These are phyloP conservation scores for Hibiscus tridactylites DNA, from an alignment of 345 rosid genomes.

Conservation along the genomic window DNA sequence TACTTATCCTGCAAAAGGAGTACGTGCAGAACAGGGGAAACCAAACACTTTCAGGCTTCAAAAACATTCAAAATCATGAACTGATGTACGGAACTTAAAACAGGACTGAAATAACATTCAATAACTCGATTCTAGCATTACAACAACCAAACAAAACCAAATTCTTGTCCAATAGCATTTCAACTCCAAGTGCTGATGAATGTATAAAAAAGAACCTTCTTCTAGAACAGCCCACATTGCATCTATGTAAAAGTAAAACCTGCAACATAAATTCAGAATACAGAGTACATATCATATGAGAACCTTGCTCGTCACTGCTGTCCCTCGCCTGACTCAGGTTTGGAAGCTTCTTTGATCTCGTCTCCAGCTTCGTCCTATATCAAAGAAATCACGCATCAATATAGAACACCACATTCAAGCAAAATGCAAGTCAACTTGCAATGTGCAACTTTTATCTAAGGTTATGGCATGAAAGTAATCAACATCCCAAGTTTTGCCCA, in stretches of 20 bases:
- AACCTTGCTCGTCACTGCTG: slow-evolving; percentile 30
- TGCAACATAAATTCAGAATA: slow-evolving; percentile 15
- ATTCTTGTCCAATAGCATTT: slow-evolving; percentile 19
- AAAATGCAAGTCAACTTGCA: too few species aligned
- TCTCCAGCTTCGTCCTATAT: slow-evolving; percentile 70
- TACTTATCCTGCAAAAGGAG: too few species aligned
- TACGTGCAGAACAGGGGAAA: too few species aligned
- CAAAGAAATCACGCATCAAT: not conserved
- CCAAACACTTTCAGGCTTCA: too few species aligned
- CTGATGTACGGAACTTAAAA: too few species aligned
- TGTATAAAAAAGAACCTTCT: slow-evolving; percentile 23
- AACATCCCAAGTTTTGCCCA: too few species aligned
- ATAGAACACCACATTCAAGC: not conserved
- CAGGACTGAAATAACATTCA: too few species aligned
- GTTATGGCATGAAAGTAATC: too few species aligned
- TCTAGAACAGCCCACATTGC: slow-evolving; percentile 12
- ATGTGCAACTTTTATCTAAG: too few species aligned
- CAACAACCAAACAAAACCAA: slow-evolving; percentile 13
- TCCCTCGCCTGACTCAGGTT: slow-evolving; percentile 51
- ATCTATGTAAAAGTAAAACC: slow-evolving; percentile 21
- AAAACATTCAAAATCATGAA: too few species aligned
- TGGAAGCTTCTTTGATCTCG: slow-evolving; percentile 78
- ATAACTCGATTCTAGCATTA: not conserved
- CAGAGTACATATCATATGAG: slow-evolving; percentile 19
- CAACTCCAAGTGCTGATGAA: slow-evolving; percentile 19